Base-by-base conservation (phyloP, 306 rosid genomes). In the Spatholobus suberectus region DNA sequence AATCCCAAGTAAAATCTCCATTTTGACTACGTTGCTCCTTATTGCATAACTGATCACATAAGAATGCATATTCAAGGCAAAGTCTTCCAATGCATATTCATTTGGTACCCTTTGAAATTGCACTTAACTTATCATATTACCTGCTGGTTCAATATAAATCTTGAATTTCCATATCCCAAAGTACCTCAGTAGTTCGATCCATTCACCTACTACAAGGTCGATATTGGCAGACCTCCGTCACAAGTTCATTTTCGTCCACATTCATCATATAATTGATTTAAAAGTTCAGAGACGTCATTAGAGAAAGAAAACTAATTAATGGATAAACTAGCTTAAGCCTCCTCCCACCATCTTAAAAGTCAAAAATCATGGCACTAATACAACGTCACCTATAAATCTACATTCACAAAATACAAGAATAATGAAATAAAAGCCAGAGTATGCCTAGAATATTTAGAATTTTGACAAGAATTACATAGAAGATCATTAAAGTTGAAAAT, bases 381-480 rank as follows among this genome's bases (percentile, higher is more conserved):
- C 73, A 59, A 17, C 24, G 27, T 49, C 21, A 80, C 44, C 84
- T 41, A 70, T 23, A 80, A 41, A 40, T 26, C 21, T n/a, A 61
- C 34, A 66, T 5, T 10, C 21, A 46, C 68, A 18, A 54, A 26
- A 5, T 24, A 40, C 23, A 32, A 27, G 17, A 75, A 41, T 32
- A 69, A 34, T 21, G 24, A 38, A 82, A 68, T 29, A 78, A 38
- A 69, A 63, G 14, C 52, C 20, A 68, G 9, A 55, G 52, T 44
- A 68, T 29, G 32, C 43, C 41, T n/a, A 52, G 7, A 24, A 20
- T 7, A 10, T 29, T 24, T 21, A 34, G 9, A 44, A 44, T 8
- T 76, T 76, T 59, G 58, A 21, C 20, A 77, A 44, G 34, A 61
- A 29, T 40, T 17, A 27, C 27, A 34, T 46, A 38, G 6, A 57